These are phyloP conservation scores for Echinochloa phyllopogon DNA, from an alignment of 176 grass and related monocot genomes.

Conservation along the genomic window DNA sequence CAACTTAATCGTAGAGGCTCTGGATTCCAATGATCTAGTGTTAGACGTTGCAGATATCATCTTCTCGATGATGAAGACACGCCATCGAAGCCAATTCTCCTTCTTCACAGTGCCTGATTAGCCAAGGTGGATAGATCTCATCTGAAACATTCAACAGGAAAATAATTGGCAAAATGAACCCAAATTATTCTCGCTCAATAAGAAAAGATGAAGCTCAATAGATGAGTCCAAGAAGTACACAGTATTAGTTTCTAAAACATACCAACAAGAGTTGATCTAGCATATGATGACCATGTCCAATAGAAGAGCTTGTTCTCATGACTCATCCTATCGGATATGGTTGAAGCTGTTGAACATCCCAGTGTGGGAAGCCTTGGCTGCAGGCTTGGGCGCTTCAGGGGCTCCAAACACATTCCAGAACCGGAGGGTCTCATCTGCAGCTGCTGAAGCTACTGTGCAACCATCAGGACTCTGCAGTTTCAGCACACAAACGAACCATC, in stretches of 20 bases:
- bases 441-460: conserved; percentile 43
- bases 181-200: too few species aligned
- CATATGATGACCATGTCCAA: conserved; percentile 5
- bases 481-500: not conserved
- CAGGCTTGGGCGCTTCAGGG: conserved; percentile 44
- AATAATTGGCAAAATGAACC: not conserved
- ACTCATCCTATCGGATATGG: conserved; percentile 52
- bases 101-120: not conserved
- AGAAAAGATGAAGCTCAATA: not conserved
- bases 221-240: not conserved
- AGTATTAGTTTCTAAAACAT: not conserved
- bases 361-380: conserved; percentile 42
- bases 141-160: not conserved
- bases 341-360: conserved; percentile 66
- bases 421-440: conserved; percentile 19
- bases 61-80: not conserved
- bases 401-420: conserved; percentile 21
- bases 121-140: not conserved
- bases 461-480: conserved; percentile 45
- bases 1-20: not conserved
- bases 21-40: not conserved
- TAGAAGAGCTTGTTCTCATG: not conserved
- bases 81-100: not conserved
- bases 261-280: not conserved
- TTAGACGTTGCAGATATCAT: not conserved